Conservation (phyloP, 345 rosid species). For the Pugionium cornutum region DNA sequence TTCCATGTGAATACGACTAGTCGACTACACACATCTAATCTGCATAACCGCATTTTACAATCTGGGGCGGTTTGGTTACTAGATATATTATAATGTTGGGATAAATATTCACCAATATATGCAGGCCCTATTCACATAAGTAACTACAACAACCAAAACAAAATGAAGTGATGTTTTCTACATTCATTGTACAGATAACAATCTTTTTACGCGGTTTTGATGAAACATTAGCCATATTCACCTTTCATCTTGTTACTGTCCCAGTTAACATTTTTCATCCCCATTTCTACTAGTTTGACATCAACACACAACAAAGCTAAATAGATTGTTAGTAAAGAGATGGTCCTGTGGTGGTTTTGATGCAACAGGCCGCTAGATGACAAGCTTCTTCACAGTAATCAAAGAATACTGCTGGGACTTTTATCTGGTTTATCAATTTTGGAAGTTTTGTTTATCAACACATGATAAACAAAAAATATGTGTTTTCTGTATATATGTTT, state of each 20-base stretch:
- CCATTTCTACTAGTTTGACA: neutral
- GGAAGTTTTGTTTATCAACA: conserved; percentile 33
- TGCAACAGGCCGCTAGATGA: conserved; percentile 72
- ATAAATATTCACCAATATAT: conserved; percentile 9
- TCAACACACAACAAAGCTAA: conserved; percentile 9
- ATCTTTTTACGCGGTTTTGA: conserved; percentile 19
- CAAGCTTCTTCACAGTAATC: conserved; percentile 99
- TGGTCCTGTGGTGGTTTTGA: conserved; percentile 50
- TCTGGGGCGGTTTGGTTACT: neutral
- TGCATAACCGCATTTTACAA: neutral
- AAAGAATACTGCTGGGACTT: conserved; percentile 73
- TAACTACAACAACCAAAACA: conserved; percentile 28
- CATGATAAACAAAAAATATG: neutral
- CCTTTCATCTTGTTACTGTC: neutral
- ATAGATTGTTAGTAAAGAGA: conserved; percentile 55
- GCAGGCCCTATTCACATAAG: conserved; percentile 32
- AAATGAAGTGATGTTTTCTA: conserved; percentile 23
- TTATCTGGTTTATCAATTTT: conserved; percentile 72
- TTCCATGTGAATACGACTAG: too few species aligned
- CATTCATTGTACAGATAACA: conserved; percentile 6
- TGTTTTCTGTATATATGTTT: neutral
- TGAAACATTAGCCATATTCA: conserved; percentile 33
- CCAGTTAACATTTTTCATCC: neutral
- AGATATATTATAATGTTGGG: neutral
- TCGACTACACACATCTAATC: neutral